These are phyloP conservation scores for Fusarium sp. DNA, from an alignment of 2,329 filamentous ascomycete species.

Conservation along the genomic window DNA sequence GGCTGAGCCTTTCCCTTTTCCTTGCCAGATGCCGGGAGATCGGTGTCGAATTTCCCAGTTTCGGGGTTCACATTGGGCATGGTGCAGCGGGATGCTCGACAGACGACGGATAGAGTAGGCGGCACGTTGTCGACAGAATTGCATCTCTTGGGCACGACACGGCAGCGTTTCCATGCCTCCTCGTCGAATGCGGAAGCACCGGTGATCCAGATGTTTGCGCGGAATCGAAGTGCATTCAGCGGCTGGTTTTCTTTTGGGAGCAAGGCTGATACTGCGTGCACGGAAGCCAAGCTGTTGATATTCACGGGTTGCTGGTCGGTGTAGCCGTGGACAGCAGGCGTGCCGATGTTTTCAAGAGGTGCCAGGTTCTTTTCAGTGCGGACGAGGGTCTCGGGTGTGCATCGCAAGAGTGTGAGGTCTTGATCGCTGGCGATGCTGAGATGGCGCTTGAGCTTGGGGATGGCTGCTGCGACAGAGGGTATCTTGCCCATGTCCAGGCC, in stretches of 20 bases:
- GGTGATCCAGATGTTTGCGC: constrained; percentile 33
- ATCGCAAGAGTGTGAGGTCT: constrained; percentile 16
- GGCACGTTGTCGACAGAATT: neutral
- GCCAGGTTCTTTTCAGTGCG: constrained; percentile 28
- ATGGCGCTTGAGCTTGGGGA: constrained; percentile 24
- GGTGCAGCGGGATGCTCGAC: constrained; percentile 32
- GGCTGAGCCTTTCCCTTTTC: constrained; percentile 42
- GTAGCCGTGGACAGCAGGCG: constrained; percentile 30
- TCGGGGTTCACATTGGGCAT: constrained; percentile 30
- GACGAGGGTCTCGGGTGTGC: constrained; percentile 19
- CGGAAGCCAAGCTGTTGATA: constrained; percentile 28
- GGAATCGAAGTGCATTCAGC: constrained; percentile 32
- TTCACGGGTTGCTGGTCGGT: constrained; percentile 37
- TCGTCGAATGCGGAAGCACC: constrained; percentile 28
- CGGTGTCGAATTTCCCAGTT: constrained; percentile 16
- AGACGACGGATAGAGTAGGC: constrained; percentile 27
- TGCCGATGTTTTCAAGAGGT: constrained; percentile 21
- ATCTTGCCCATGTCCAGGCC: constrained; percentile 15
- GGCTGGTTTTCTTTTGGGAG: constrained; percentile 27
- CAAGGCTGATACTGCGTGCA: constrained; percentile 26
- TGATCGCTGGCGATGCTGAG: constrained; percentile 24
- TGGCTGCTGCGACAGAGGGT: constrained; percentile 3
- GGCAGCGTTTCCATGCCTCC: constrained; percentile 30
- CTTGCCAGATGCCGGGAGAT: constrained; percentile 3
- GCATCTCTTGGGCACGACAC: neutral